phyloP scores from a whole-genome alignment of 805 yeast species.

The Gaillardinia entomophila region DNA sequence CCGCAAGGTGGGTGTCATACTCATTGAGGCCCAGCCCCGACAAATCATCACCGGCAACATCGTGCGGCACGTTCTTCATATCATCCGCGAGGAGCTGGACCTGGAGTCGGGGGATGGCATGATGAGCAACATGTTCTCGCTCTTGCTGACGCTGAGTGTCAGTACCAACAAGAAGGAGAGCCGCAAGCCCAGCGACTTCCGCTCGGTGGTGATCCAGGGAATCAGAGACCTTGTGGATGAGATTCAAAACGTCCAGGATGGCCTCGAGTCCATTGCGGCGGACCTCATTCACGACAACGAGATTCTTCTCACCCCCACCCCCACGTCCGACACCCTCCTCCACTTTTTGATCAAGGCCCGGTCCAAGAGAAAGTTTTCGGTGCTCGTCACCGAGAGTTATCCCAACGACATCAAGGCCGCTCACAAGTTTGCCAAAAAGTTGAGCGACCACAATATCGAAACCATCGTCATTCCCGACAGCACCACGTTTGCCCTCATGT shows the following conservation, averaged over 20 bases:
- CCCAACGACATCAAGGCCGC: slow-evolving; percentile 83
- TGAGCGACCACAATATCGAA: slow-evolving; percentile 82
- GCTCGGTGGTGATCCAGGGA: slow-evolving; percentile 86
- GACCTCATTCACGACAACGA: slow-evolving; percentile 94
- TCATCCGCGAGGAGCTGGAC: slow-evolving; percentile 81
- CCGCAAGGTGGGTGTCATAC: slow-evolving; percentile 62
- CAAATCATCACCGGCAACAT: slow-evolving; percentile 89
- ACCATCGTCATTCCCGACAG: slow-evolving; percentile 91
- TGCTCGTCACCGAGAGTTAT: slow-evolving; percentile 83
- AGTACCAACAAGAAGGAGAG: slow-evolving; percentile 21
- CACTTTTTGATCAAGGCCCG: slow-evolving; percentile 84
- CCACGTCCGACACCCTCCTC: slow-evolving; percentile 82
- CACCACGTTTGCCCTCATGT: slow-evolving; percentile 91
- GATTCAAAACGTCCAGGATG: slow-evolving; percentile 81
- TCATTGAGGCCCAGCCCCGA: slow-evolving; percentile 80
- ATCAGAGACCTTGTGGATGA: slow-evolving; percentile 91
- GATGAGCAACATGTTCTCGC: slow-evolving; percentile 81
- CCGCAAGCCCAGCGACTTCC: slow-evolving; percentile 54
- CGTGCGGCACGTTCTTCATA: slow-evolving; percentile 79
- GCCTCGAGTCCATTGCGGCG: slow-evolving; percentile 82
- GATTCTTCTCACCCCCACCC: slow-evolving; percentile 85
- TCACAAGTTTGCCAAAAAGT: slow-evolving; percentile 69
- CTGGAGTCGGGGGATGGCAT: slow-evolving; percentile 46
- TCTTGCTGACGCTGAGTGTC: slow-evolving; percentile 49
- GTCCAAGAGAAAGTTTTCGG: slow-evolving; percentile 85